phyloP scores from a whole-genome alignment of 495 filamentous ascomycete genomes.

The Neurospora sp. region DNA sequence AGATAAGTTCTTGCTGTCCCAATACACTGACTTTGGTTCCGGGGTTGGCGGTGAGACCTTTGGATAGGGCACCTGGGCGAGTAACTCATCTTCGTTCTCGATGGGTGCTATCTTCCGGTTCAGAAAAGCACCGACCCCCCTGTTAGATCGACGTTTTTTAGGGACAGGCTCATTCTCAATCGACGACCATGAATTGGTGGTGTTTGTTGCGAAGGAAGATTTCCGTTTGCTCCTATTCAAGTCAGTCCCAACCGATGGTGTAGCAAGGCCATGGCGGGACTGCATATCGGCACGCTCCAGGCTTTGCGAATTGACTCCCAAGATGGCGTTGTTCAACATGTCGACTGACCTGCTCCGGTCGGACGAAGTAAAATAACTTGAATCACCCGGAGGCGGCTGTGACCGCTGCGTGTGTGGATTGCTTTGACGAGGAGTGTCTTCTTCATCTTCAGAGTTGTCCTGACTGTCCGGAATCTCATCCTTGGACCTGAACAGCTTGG shows the following conservation, averaged over 20 bases:
- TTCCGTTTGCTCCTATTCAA: conserved; percentile 37
- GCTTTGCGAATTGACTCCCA: conserved; percentile 31
- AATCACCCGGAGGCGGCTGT: conserved; percentile 1
- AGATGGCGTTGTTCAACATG: conserved; percentile 26
- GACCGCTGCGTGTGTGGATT: conserved; percentile 5
- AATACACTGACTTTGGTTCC: conserved; percentile 34
- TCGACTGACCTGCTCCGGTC: conserved; percentile 20
- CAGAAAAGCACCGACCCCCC: conserved; percentile 3
- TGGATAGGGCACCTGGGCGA: conserved; percentile 30
- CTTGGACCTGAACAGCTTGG: conserved; percentile 19
- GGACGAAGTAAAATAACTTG: conserved; percentile 9
- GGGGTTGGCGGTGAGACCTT: conserved; percentile 35
- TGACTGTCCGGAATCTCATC: conserved; percentile 32
- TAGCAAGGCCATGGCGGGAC: conserved; percentile 15
- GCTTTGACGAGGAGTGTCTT: conserved; percentile 17
- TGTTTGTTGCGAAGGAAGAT: conserved; percentile 22
- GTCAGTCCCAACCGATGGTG: conserved; percentile 12
- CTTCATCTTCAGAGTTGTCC: background rate
- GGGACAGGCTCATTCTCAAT: conserved; percentile 24
- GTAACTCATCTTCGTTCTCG: conserved; percentile 25
- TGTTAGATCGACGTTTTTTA: conserved; percentile 36
- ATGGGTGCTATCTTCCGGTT: background rate
- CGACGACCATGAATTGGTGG: conserved; percentile 21
- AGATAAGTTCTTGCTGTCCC: conserved; percentile 34
- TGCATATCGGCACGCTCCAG: conserved; percentile 35